phyloP scores from a whole-genome alignment of 108 stramenopile genomes.

The Conticribra weissflogii region DNA sequence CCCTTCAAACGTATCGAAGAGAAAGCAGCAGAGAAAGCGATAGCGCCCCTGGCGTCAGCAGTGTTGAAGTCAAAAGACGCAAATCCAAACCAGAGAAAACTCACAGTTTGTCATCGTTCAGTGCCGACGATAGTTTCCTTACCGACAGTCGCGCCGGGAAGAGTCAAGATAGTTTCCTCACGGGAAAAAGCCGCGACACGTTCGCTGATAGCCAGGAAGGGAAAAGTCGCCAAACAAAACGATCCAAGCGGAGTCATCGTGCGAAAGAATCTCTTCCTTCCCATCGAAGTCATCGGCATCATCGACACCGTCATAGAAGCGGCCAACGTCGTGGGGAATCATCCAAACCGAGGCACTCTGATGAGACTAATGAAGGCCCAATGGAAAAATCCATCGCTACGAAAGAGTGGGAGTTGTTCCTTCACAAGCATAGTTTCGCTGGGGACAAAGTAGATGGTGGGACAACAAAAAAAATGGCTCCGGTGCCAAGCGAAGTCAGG shows the following conservation, averaged over 20 bases:
- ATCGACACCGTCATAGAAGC: background rate
- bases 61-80: background rate
- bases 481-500: constrained; percentile 17
- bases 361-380: background rate
- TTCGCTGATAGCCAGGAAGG: no score
- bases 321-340: no score
- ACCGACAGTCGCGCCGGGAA: background rate
- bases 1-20: no score
- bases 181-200: no score
- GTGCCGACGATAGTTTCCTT: background rate
- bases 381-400: background rate
- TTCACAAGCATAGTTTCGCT: background rate
- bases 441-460: background rate
- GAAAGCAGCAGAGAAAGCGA: no score
- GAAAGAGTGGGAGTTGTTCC: background rate
- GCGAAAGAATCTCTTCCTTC: background rate
- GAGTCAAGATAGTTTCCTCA: no score
- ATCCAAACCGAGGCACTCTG: no score
- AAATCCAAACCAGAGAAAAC: background rate
- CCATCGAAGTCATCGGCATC: background rate
- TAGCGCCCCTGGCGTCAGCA: no score
- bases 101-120: background rate
- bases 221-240: background rate
- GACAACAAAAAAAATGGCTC: background rate
- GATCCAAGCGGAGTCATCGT: background rate